Evolutionary conservation across 129 eudicot genomes (phyloP), one percentile per base, ranked within the genome.

Genomic region (Tagetes patula): DNA sequence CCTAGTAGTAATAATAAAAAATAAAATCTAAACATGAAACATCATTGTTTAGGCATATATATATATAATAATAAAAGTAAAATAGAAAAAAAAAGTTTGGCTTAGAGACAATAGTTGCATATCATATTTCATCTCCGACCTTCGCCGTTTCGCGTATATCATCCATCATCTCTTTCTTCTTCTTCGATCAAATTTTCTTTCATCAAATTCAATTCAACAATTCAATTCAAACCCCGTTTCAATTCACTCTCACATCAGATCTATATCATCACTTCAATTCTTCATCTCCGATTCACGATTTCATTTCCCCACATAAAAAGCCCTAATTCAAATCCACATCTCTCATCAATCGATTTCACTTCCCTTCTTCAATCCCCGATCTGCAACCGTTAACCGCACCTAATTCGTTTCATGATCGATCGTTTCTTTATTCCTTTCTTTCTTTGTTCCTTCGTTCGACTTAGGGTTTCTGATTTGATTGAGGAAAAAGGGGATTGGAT

Each of bases 401-500:
- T 62, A 74, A 31, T 46, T 5, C 3, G 36, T 10, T 47, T 5
- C 53, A 39, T 46, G 81, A 70, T 82, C 78, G 65, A 36, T 69
- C 49, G 45, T 6, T 69, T 46, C 41, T 7, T 20, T 20, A 20
- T 20, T 20, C 27, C 27, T 20, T 20, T 20, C 27, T 20, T 20
- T 20, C 27, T 20, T 20, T 20, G 27, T 20, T 20, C 27, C 27
- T 20, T 20, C 27, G 27, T 20, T 67, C 59, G 40, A 9, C 27
- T 32, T 72, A 82, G 85, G 82, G 79, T 77, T 77, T 72, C 30
- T 56, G 46, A 64, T 63, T 63, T 74, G 40, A 27, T 61, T 63
- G 52, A 58, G 14, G 56, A 56, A 48, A 78, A 72, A 20, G 61
- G 39, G 45, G 34, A 56, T 73, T 76, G 72, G 85, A 73, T 77